Evolutionary conservation across 2,329 filamentous ascomycete species (phyloP).

Genomic region (Aspergillus sp.): DNA sequence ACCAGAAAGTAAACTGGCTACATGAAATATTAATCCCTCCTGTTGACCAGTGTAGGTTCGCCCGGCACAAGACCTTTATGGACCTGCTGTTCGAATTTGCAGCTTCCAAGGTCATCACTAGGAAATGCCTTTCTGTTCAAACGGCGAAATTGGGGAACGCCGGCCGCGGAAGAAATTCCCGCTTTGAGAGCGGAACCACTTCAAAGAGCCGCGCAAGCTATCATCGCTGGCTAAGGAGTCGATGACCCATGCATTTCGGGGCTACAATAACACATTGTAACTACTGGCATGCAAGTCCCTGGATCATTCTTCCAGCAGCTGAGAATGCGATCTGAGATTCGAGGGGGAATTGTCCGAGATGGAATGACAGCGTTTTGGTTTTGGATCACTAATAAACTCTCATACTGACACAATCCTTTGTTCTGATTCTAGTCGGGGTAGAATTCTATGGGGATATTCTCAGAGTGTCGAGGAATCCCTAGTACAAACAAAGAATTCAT

Average conservation of each 20-base stretch:
- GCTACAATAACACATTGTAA: not conserved
- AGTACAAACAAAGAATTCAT: not conserved
- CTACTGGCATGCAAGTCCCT: not conserved
- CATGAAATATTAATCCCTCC: not conserved
- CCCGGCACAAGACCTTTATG: not conserved
- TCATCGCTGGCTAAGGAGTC: not conserved
- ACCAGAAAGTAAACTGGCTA: not conserved
- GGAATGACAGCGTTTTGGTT: not conserved
- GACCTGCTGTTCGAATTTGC: not conserved
- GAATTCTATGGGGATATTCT: not conserved
- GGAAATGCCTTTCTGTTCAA: not conserved
- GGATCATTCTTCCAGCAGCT: not conserved
- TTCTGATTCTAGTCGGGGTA: not conserved
- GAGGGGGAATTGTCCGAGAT: not conserved
- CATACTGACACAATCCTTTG: not conserved
- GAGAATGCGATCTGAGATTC: not conserved
- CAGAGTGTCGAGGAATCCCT: not conserved
- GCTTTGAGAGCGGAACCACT: not conserved
- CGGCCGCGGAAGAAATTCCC: not conserved
- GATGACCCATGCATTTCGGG: not conserved
- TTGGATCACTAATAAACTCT: not conserved
- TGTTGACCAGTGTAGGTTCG: not conserved
- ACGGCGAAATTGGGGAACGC: not conserved
- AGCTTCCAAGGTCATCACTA: not conserved
- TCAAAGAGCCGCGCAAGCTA: not conserved